Percentiles rank a stretch among this genome's conserved stretches.
These are phyloP conservation scores for Alternaria angustiovoidea DNA, from an alignment of 2,329 filamentous ascomycete genomes.

Conservation along the genomic window DNA sequence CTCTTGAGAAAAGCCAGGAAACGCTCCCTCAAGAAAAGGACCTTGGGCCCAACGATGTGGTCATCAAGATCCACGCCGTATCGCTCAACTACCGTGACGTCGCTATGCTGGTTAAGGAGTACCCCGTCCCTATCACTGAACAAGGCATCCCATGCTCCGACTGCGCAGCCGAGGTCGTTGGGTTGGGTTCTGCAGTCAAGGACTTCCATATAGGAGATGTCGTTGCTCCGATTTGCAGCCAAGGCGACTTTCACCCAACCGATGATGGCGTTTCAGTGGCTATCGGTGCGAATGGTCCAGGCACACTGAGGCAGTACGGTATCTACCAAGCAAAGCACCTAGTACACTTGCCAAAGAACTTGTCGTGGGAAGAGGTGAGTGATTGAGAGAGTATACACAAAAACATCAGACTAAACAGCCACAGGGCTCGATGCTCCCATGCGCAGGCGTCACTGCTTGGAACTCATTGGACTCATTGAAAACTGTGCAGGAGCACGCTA, in stretches of 20 bases:
- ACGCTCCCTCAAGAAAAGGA: not conserved
- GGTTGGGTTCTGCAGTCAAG: slow-evolving; percentile 24
- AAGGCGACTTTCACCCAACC: slow-evolving; percentile 16
- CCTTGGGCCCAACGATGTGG: slow-evolving; percentile 26
- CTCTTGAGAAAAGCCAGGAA: not conserved
- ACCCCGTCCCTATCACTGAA: slow-evolving; percentile 15
- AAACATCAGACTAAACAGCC: not conserved
- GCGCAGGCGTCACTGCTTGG: slow-evolving; percentile 39
- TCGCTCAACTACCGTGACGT: slow-evolving; percentile 41
- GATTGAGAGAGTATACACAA: not conserved
- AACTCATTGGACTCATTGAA: slow-evolving; percentile 25
- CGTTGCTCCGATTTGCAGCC: slow-evolving; percentile 27
- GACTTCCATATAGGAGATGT: slow-evolving; percentile 33
- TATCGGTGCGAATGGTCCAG: slow-evolving; percentile 20
- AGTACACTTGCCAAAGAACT: slow-evolving; percentile 30
- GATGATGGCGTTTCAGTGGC: slow-evolving; percentile 20
- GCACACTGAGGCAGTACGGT: slow-evolving; percentile 36
- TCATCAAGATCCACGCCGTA: slow-evolving; percentile 38
- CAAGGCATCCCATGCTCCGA: slow-evolving; percentile 35
- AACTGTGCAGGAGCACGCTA: slow-evolving; percentile 14
- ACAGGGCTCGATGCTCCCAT: slow-evolving; percentile 32
- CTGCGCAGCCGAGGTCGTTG: slow-evolving; percentile 36
- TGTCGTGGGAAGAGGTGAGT: slow-evolving; percentile 40
- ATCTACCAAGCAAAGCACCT: slow-evolving; percentile 36
- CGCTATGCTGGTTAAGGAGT: slow-evolving; percentile 33